Percentiles rank a stretch among this genome's conserved stretches.
Evolutionary conservation across 257 asterid species (phyloP).

Genomic region (Haberlea rhodopensis): DNA sequence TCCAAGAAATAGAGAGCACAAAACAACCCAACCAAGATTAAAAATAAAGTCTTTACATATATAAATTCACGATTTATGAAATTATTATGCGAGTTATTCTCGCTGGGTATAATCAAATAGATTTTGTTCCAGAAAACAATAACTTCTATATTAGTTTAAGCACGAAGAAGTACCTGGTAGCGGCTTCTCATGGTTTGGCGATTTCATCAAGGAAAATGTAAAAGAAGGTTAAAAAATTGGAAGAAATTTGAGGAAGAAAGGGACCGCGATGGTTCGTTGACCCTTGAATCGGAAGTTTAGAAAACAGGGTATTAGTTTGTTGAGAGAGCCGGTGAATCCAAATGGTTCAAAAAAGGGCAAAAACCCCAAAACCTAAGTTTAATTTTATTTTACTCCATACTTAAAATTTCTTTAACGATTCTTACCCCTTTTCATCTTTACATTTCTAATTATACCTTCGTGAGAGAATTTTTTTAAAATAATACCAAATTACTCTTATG

Average conservation of each 20-base stretch:
- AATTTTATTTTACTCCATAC: too few relatives aligned
- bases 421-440: too few relatives aligned
- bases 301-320: too few relatives aligned
- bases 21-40: background rate
- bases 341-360: too few relatives aligned
- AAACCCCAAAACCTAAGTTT: too few relatives aligned
- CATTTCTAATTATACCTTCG: too few relatives aligned
- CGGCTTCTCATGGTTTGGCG: background rate
- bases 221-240: background rate
- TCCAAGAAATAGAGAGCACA: background rate
- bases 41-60: background rate
- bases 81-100: too few relatives aligned
- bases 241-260: background rate
- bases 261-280: background rate
- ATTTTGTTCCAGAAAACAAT: background rate
- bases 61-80: background rate
- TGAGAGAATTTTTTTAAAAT: too few relatives aligned
- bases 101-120: background rate
- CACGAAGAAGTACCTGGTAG: background rate
- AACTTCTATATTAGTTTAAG: background rate
- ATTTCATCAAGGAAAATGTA: constrained; percentile 3
- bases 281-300: background rate
- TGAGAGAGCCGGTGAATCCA: too few relatives aligned
- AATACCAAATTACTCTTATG: too few relatives aligned
- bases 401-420: too few relatives aligned